phyloP scores from a whole-genome alignment of 1,284 basidiomycete species.

The Pyrrhoderma lamaoense region DNA sequence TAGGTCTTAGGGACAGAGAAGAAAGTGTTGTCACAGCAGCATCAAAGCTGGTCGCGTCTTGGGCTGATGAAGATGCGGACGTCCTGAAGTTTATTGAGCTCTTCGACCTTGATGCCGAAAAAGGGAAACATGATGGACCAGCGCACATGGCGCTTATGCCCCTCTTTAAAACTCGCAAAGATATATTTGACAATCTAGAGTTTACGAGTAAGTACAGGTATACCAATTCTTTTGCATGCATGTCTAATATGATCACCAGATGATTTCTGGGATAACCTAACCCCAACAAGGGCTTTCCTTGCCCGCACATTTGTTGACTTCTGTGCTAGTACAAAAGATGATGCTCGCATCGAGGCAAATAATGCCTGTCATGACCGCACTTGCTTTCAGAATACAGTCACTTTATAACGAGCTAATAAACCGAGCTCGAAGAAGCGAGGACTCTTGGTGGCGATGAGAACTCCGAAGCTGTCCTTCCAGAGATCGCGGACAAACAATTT shows the following conservation, averaged over 20 bases:
- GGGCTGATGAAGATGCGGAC: constrained; percentile 53
- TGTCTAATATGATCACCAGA: constrained; percentile 38
- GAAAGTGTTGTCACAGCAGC: constrained; percentile 75
- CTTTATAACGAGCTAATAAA: constrained; percentile 68
- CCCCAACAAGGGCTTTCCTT: constrained; percentile 79
- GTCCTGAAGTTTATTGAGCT: constrained; percentile 50
- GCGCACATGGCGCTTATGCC: constrained; percentile 63
- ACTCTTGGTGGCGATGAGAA: constrained; percentile 36
- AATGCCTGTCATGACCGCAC: constrained; percentile 86
- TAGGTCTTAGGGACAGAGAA: constrained; percentile 86
- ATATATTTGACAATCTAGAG: constrained; percentile 57
- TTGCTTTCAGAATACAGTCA: constrained; percentile 82
- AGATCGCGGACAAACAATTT: constrained; percentile 60
- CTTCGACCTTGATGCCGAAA: constrained; percentile 40
- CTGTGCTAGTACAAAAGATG: constrained; percentile 59
- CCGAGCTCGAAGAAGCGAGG: constrained; percentile 36
- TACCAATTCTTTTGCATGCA: not conserved
- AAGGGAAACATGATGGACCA: constrained; percentile 29
- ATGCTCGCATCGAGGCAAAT: constrained; percentile 62
- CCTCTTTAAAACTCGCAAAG: constrained; percentile 53
- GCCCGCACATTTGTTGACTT: constrained; percentile 82
- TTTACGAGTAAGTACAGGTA: constrained; percentile 55
- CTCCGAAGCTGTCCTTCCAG: constrained; percentile 35
- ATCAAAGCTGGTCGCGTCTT: constrained; percentile 67
- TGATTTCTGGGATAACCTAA: constrained; percentile 68